These are phyloP conservation scores for Phaffia rhodozyma DNA, from an alignment of 1,284 basidiomycete species.

Conservation along the genomic window DNA sequence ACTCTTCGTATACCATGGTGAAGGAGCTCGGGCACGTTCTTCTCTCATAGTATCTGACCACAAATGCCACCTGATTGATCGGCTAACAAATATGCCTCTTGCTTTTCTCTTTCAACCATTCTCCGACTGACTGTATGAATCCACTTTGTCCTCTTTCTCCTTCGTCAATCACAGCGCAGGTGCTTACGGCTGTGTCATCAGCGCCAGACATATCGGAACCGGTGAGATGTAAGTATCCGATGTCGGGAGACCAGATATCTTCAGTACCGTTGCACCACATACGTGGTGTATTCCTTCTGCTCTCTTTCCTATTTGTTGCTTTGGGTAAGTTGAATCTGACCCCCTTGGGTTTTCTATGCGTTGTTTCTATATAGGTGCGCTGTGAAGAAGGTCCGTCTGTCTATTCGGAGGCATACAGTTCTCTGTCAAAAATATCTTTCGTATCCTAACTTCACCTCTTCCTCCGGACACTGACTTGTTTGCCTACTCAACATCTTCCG, in stretches of 20 bases:
- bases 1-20: conserved; percentile 81
- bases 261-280: not conserved
- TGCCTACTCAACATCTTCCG: not conserved
- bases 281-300: not conserved
- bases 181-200: conserved; percentile 54
- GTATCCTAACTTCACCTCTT: too few relatives aligned
- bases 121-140: not conserved
- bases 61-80: not conserved
- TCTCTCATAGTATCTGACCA: not conserved
- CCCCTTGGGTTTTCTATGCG: not conserved
- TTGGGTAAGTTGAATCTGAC: not conserved
- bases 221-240: conserved; percentile 49
- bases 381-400: conserved; percentile 60
- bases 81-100: not conserved
- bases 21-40: conserved; percentile 67
- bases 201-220: conserved; percentile 67
- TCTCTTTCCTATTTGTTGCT: not conserved
- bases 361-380: conserved; percentile 44
- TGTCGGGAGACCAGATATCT: not conserved
- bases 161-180: conserved; percentile 1
- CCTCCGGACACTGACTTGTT: too few relatives aligned
- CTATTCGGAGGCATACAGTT: not conserved
- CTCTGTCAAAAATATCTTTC: too few relatives aligned
- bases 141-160: not conserved
- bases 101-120: not conserved